Evolutionary conservation across 345 rosid genomes (phyloP), one percentile per base, ranked within the genome.

Genomic region (Eucalyptus viminalis): DNA sequence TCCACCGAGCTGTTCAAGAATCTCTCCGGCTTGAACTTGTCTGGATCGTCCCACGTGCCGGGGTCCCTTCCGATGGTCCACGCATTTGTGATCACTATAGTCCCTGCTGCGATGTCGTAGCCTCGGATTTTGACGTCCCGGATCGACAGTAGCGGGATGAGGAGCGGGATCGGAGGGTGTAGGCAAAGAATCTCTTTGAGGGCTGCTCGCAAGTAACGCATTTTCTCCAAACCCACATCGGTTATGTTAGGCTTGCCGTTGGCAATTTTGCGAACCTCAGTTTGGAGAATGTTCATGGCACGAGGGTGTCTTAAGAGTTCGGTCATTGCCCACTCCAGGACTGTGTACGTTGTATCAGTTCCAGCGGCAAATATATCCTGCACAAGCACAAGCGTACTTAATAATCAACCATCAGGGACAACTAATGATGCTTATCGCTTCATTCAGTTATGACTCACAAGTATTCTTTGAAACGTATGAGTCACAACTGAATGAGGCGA

Each of bases 41-140:
- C 92, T 1, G 93, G 85, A 4, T 91, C 45, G 2, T 89, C 89
- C 95, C 94, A 91, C 2, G 47, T 45, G 3, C 29, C 45, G 4
- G 93, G 93, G 80, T 92, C 94, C 85, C 92, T 92, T 81, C 94
- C 95, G 3, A 92, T 87, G 24, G 92, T 90, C 90, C 91, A 92
- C 4, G 90, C 91, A 27, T 92, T 92, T 50, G 54, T 86, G 29
- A 91, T 43, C 3, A 88, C 90, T 49, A 14, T 54, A 27, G 94
- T 93, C 72, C 91, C 90, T 3, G 90, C 92, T 4, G 87, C 50
- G 34, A 93, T 65, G 65, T 92, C 88, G 50, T 88, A 93, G 34
- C 91, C 92, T 3, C 87, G 50, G 7, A 92, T 37, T 24, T 88
- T 90, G 86, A 92, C 87, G 29, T 92, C 92, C 44, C 76, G 86